Base-by-base conservation (phyloP, 1,139 yeast genomes). In the Nakaseomyces bracarensis region DNA sequence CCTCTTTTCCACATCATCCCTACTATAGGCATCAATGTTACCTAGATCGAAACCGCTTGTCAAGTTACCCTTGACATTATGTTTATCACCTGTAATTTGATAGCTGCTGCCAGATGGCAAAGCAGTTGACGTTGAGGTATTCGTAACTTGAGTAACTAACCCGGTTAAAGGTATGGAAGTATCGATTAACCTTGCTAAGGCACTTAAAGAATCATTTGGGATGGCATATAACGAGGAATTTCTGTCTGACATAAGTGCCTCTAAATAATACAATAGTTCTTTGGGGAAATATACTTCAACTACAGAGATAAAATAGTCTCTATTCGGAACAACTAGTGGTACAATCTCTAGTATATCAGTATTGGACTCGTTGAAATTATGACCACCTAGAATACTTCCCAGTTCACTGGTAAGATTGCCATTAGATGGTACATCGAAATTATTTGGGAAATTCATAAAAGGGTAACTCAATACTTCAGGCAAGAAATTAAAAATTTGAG, bases 251-350 rank as follows among this genome's bases (percentile, higher is more conserved):
- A 81, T 61, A 38, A 65, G 61, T 33, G 59, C 60, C 47, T 72
- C 72, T 52, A 81, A 69, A 0, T 66, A 58, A 10, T 54, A 52
- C n/a, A 77, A 67, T 8, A 71, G 63, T 8, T 58, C 60, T 11
- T 62, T 54, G 27, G 83, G 82, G 67, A 77, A 80, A 55, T 77
- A 79, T 43, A 79, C 80, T 57, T 79, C 83, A n/a, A 87, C 87
- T 46, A 81, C 82, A 1, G 87, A 77, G 43, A 79, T 78, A 40
- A 81, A 74, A 58, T 80, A 80, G 38, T 60, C 59, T 31, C 65
- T 64, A 22, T 61, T 64, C 2, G 60, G 31, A 3, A 82, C 71
- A 2, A 77, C 68, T 59, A 72, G 76, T 27, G 89, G 89, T 48
- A 79, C 74, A 53, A 81, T 70, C 57, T 78, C 72, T 48, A 20